Evolutionary conservation across 2,329 filamentous ascomycete genomes (phyloP).

Genomic region (Diaporthe vaccinii): DNA sequence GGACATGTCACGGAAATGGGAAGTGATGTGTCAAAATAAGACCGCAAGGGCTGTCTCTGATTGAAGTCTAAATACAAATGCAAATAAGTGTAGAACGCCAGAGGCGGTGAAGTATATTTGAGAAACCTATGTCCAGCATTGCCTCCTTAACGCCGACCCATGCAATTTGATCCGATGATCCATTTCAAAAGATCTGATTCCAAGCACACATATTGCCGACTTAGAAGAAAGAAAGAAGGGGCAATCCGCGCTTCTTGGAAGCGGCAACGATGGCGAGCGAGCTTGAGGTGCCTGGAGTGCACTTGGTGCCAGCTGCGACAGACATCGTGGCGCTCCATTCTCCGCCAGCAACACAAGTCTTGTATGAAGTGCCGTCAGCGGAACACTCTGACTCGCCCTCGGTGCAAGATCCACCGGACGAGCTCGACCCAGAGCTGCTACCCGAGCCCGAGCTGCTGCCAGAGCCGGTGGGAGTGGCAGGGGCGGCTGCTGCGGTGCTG

Average conservation of each 20-base stretch:
- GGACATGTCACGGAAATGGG: not conserved
- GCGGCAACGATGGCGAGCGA: slow-evolving; percentile 44
- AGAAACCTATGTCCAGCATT: slow-evolving; percentile 16
- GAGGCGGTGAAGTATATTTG: slow-evolving; percentile 31
- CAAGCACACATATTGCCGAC: not conserved
- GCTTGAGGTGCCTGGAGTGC: slow-evolving; percentile 45
- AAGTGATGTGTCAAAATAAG: not conserved
- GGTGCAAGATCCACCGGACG: slow-evolving; percentile 37
- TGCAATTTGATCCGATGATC: not conserved
- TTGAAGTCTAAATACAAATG: slow-evolving; percentile 2
- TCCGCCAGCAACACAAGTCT: slow-evolving; percentile 38
- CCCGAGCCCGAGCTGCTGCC: slow-evolving; percentile 12
- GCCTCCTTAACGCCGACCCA: slow-evolving; percentile 17
- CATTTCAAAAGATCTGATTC: not conserved
- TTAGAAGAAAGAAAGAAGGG: not conserved
- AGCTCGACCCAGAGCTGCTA: slow-evolving; percentile 36
- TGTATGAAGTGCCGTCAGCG: slow-evolving; percentile 27
- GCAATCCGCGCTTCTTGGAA: slow-evolving; percentile 32
- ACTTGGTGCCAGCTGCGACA: slow-evolving; percentile 51
- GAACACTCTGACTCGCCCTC: slow-evolving; percentile 37
- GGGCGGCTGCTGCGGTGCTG: slow-evolving; percentile 43
- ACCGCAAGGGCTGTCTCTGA: not conserved
- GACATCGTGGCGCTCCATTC: slow-evolving; percentile 44
- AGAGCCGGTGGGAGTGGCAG: slow-evolving; percentile 45
- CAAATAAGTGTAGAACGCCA: not conserved